Evolutionary conservation across 345 rosid genomes (phyloP).

Genomic region (Camelina hispida): DNA sequence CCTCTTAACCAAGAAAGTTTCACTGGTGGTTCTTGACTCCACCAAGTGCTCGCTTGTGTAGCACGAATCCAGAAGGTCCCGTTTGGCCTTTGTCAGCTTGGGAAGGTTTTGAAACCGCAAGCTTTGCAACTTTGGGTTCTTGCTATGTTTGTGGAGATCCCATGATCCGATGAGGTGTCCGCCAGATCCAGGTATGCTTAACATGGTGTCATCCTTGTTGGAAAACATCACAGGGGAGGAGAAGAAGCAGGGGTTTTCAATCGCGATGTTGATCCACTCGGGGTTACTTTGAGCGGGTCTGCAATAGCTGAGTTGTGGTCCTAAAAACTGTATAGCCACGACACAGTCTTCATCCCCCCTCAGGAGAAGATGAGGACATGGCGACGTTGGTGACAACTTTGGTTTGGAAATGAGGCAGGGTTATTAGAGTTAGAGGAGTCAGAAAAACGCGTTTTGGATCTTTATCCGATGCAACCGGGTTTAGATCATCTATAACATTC

Average conservation of each 20-base stretch:
- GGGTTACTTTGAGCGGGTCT: background rate
- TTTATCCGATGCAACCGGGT: no score
- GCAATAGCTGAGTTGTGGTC: background rate
- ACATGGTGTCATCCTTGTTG: background rate
- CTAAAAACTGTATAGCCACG: constrained; percentile 11
- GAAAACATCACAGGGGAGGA: background rate
- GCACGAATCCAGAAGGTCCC: background rate
- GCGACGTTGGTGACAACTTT: background rate
- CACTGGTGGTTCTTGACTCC: no score
- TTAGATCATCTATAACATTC: no score
- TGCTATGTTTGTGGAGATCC: background rate
- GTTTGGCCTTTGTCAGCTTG: background rate
- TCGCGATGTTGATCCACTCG: background rate
- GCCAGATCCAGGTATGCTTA: background rate
- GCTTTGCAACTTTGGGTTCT: background rate
- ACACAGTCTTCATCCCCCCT: background rate
- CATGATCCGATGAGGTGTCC: background rate
- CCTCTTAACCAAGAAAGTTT: background rate
- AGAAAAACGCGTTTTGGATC: background rate
- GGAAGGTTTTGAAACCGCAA: background rate
- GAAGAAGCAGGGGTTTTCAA: background rate
- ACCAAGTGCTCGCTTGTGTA: background rate
- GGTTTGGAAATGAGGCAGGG: constrained; percentile 12
- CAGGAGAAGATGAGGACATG: background rate
- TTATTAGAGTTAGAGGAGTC: background rate